Percentiles rank a stretch among this genome's conserved stretches.
Conservation (phyloP, 164 flowering plant species). For the Tetracentron sinense region DNA sequence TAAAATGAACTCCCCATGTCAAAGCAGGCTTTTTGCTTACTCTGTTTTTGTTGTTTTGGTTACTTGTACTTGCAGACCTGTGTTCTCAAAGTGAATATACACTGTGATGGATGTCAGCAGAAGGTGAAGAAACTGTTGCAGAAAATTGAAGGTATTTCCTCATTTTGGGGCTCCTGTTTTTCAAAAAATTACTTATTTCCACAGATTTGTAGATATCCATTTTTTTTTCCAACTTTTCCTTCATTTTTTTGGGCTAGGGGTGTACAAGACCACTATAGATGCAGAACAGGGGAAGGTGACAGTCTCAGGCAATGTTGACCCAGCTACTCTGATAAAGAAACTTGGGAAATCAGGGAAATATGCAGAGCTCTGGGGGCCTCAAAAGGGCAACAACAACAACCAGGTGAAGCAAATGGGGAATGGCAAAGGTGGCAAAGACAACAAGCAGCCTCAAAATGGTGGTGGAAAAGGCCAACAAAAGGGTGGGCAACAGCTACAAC, state of each 20-base stretch:
- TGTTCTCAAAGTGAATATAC: slow-evolving; percentile 81
- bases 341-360: slow-evolving; percentile 70
- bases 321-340: slow-evolving; percentile 70
- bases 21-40: too few relatives aligned
- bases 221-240: neutral
- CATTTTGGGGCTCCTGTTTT: neutral
- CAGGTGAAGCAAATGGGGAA: slow-evolving; percentile 55
- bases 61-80: slow-evolving; percentile 59
- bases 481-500: slow-evolving; percentile 30
- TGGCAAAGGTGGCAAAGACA: slow-evolving; percentile 40
- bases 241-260: slow-evolving; percentile 43
- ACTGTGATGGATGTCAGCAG: slow-evolving; percentile 85
- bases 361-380: slow-evolving; percentile 85
- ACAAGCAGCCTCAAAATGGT: slow-evolving; percentile 50
- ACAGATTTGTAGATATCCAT: too few relatives aligned
- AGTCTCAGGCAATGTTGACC: slow-evolving; percentile 81
- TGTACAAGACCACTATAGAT: slow-evolving; percentile 64
- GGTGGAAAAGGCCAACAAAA: slow-evolving; percentile 38
- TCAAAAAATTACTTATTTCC: too few relatives aligned
- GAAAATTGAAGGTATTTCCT: slow-evolving; percentile 68
- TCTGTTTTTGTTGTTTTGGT: slow-evolving; percentile 12
- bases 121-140: slow-evolving; percentile 84
- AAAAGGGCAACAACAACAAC: slow-evolving; percentile 39
- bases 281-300: slow-evolving; percentile 89
- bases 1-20: too few relatives aligned